Evolutionary conservation across 352 stramenopile genomes (phyloP).

Genomic region (Globisporangium paddicum): DNA sequence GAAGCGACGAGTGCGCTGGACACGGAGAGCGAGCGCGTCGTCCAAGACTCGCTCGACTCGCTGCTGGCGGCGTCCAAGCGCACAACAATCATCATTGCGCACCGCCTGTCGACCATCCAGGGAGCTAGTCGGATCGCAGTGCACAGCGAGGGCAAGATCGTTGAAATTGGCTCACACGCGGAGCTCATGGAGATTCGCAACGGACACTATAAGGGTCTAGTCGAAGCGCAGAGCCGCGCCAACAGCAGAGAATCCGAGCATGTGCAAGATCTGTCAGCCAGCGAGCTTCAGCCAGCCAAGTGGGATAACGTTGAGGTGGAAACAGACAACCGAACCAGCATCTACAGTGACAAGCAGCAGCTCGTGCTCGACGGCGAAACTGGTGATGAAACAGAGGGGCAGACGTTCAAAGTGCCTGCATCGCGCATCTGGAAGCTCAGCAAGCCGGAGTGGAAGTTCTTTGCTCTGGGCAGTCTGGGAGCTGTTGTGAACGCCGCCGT

Average conservation of each 20-base stretch:
- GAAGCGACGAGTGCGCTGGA: constrained; percentile 22
- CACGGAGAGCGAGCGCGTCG: constrained; percentile 73
- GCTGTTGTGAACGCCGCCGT: constrained; percentile 35
- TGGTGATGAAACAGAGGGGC: neutral
- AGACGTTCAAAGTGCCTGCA: neutral
- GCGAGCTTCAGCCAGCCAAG: neutral
- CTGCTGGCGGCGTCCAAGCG: constrained; percentile 19
- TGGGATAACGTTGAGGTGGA: constrained; percentile 1
- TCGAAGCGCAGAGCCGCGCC: constrained; percentile 13
- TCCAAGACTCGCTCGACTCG: constrained; percentile 66
- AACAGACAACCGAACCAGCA: neutral
- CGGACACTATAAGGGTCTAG: constrained; percentile 39
- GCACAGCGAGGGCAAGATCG: constrained; percentile 85
- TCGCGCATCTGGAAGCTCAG: constrained; percentile 50
- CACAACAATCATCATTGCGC: constrained; percentile 58
- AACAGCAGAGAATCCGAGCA: neutral
- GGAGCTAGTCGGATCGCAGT: constrained; percentile 94
- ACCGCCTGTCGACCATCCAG: constrained; percentile 93
- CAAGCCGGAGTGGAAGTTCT: constrained; percentile 34
- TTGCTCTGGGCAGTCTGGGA: constrained; percentile 30
- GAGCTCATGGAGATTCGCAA: constrained; percentile 74
- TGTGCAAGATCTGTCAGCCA: neutral
- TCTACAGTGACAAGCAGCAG: constrained; percentile 66
- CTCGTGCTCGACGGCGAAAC: neutral
- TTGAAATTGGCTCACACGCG: constrained; percentile 91